Evolutionary conservation across 345 rosid genomes (phyloP), one percentile per base, ranked within the genome.

Genomic region (Hibiscus mutabilis): DNA sequence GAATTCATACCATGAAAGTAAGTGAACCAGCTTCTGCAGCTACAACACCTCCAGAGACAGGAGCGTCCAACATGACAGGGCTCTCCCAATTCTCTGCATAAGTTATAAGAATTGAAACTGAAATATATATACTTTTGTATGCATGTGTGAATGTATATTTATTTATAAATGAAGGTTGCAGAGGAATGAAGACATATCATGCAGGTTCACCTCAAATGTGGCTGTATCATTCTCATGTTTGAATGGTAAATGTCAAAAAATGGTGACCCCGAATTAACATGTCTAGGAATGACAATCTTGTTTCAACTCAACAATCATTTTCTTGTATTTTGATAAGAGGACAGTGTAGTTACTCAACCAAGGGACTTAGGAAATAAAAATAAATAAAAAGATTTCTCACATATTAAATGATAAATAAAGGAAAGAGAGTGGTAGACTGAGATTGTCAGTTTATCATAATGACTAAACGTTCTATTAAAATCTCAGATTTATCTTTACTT

Each of bases 31-130:
- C 86, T 82, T 91, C 96, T 35, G 97, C 98, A 78, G 93, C 97
- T 78, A 88, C 87, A 83, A 91, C 88, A 73, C 98, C 98, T 75
- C 97, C 97, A 68, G 98, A 94, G 37, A 94, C 97, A 11, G 98
- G 97, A 80, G 98, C 98, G 80, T 94, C 98, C 86, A 91, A 82
- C 96, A 94, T 94, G 69, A 82, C 78, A 68, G 98, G 93, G 33
- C 78, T 86, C 78, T 79, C 82, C 90, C 86, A 80, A 18, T 74
- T 37, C 77, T 74, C 96, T 94, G 75, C 78, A 79, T 10, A 68
- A 57, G 16, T 55, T 66, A 67, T 68, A 40, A 53, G 70, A 35
- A 31, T 58, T 3, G 42, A 62, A 56, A 61, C 56, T 56, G 29
- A 49, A 76, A 53, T 47, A 47, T 47, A 42, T n/a, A 59, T 11